These are phyloP conservation scores for Cercospora sojina DNA, from an alignment of 2,329 filamentous ascomycete genomes.

Conservation along the genomic window DNA sequence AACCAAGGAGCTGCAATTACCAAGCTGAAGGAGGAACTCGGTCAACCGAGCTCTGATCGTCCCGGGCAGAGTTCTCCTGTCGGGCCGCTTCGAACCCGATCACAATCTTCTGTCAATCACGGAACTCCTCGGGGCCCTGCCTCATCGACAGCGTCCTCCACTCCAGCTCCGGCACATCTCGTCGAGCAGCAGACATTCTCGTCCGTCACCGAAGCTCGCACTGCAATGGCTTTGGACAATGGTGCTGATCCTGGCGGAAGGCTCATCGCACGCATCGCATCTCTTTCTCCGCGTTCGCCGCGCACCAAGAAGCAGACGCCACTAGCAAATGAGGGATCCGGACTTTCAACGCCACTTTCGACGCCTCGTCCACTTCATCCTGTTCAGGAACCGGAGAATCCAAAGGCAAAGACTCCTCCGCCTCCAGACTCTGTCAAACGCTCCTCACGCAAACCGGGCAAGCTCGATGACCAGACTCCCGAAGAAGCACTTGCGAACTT, in stretches of 20 bases:
- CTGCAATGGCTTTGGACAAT: constrained; percentile 15
- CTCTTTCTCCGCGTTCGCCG: constrained; percentile 6
- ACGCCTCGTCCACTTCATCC: background rate
- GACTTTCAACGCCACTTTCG: background rate
- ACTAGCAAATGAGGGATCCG: background rate
- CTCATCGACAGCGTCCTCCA: background rate
- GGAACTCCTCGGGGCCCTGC: background rate
- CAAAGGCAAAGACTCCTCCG: background rate
- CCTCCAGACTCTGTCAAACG: background rate
- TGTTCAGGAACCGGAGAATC: background rate
- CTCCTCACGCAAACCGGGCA: background rate
- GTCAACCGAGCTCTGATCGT: background rate
- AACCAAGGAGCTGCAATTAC: background rate
- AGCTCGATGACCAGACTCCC: constrained; percentile 5
- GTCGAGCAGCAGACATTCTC: background rate
- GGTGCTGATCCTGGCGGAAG: constrained; percentile 15
- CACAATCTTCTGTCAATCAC: background rate
- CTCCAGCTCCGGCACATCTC: background rate
- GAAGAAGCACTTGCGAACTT: constrained; percentile 25
- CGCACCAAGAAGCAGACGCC: background rate
- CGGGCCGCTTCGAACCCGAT: background rate
- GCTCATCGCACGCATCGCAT: constrained; percentile 14
- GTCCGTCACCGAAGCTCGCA: background rate
- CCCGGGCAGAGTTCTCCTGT: background rate
- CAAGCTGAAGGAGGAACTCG: background rate